Base-by-base conservation (phyloP, 345 rosid genomes). In the Salix purpurea region DNA sequence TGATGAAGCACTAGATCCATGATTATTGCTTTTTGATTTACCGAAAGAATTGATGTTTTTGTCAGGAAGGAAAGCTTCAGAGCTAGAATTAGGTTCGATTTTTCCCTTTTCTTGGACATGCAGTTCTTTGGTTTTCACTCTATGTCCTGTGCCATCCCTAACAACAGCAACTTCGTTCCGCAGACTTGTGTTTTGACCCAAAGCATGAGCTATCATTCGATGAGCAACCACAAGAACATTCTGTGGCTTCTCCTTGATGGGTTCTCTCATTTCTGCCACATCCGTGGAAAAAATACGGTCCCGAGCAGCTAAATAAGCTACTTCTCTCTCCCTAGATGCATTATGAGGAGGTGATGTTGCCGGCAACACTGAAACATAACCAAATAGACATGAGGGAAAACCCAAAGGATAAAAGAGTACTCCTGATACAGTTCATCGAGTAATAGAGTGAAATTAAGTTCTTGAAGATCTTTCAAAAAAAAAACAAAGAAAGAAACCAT, bases 141-240 rank as follows among this genome's bases (percentile, higher is more conserved):
- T 78, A 73, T 32, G 16, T 23, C 65, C 84, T 69, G 80, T 73
- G 24, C 42, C 21, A 74, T 77, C 84, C 72, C 37, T 50, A 50
- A 54, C 40, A 37, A 7, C 62, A 67, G n/a, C 61, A 56, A 75
- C 81, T 60, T 77, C 81, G 34, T 64, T 44, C 21, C 39, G 1
- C 50, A 74, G 44, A 44, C 64, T 78, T 9, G 85, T 26, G 72
- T 77, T 89, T 79, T 85, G 85, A 71, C 94, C 94, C 80, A 90
- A 81, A 64, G 94, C 94, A 84, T 89, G 94, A 61, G 94, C 91
- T 72, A 90, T 90, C 94, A 90, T 90, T 67, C 94, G 80, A 61
- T 85, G 91, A 69, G 94, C 94, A 78, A 83, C 94, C 44, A 83
- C 85, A 70, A 91, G 92, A 52, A 79, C 82, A 32, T 60, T 77